phyloP scores from a whole-genome alignment of 2,329 filamentous ascomycete species.

The Drechslerella dactyloides region DNA sequence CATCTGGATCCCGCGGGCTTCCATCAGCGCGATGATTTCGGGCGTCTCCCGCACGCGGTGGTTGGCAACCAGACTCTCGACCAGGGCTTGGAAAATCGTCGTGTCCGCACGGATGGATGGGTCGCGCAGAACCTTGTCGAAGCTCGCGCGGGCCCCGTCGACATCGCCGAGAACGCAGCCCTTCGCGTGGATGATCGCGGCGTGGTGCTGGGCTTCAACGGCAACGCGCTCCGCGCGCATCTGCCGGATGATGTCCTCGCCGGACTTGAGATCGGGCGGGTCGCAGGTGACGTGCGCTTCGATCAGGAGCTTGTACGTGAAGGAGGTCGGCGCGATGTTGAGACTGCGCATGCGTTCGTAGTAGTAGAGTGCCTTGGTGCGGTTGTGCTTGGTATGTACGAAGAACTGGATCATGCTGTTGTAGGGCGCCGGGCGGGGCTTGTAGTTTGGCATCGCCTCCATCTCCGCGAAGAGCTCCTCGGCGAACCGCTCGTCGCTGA shows the following conservation, averaged over 20 bases:
- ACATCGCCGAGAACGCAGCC: constrained; percentile 94
- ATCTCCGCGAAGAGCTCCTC: constrained; percentile 99
- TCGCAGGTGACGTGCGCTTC: constrained; percentile 94
- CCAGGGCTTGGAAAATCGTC: constrained; percentile 93
- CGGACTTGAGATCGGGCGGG: constrained; percentile 84
- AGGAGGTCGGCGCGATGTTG: constrained; percentile 86
- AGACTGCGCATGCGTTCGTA: constrained; percentile 91
- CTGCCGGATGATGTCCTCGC: constrained; percentile 78
- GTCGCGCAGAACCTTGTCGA: constrained; percentile 78
- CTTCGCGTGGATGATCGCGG: constrained; percentile 91
- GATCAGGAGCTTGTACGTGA: constrained; percentile 97
- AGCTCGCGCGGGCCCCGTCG: constrained; percentile 78
- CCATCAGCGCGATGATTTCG: constrained; percentile 77
- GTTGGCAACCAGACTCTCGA: constrained; percentile 96
- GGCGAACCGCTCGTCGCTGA: constrained; percentile 96
- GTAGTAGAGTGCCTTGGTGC: constrained; percentile 89
- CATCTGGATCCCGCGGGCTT: constrained; percentile 74
- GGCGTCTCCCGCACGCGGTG: constrained; percentile 80
- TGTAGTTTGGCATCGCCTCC: constrained; percentile 99
- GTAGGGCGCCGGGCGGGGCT: constrained; percentile 93
- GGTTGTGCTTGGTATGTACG: constrained; percentile 94
- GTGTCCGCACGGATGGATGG: constrained; percentile 73
- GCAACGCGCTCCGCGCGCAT: constrained; percentile 76
- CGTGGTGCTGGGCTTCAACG: constrained; percentile 93
- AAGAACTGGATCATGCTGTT: constrained; percentile 99